Conservation (phyloP, 352 stramenopile species). For the Phytophthora melonis region DNA sequence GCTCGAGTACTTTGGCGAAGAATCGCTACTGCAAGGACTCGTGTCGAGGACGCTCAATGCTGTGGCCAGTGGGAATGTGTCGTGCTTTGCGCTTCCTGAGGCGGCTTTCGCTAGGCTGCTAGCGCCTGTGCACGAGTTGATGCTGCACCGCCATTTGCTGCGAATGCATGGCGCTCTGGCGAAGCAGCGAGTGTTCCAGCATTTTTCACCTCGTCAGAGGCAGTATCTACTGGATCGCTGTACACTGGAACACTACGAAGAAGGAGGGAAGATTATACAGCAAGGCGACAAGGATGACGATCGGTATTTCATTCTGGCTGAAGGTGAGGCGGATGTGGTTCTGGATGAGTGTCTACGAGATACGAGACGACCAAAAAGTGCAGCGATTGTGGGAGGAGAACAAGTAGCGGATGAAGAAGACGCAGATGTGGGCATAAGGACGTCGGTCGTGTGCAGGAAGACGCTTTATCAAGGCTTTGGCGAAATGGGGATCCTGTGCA, state of each 20-base stretch:
- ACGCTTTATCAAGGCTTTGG: constrained; percentile 76
- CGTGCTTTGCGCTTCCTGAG: constrained; percentile 59
- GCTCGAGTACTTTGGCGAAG: constrained; percentile 77
- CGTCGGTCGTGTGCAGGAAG: constrained; percentile 63
- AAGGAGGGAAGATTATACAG: constrained; percentile 58
- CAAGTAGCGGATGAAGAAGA: constrained; percentile 7
- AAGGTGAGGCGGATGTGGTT: constrained; percentile 67
- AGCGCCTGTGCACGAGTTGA: constrained; percentile 58
- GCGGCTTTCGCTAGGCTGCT: constrained; percentile 53
- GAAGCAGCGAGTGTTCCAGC: constrained; percentile 72
- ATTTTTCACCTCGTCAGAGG: constrained; percentile 40
- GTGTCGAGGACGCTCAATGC: constrained; percentile 52
- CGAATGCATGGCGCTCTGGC: constrained; percentile 64
- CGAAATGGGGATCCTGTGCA: constrained; percentile 80
- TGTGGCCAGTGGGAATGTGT: constrained; percentile 57
- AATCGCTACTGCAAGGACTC: constrained; percentile 51
- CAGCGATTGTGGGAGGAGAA: neutral
- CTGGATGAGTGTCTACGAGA: constrained; percentile 46
- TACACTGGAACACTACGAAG: constrained; percentile 50
- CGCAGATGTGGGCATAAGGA: constrained; percentile 16
- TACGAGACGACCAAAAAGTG: constrained; percentile 3
- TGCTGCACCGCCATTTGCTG: constrained; percentile 67
- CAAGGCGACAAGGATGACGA: constrained; percentile 70
- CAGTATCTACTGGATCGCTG: constrained; percentile 61
- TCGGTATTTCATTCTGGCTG: constrained; percentile 73